Base-by-base conservation (phyloP, 345 rosid species). In the Rhodomyrtus tomentosa region DNA sequence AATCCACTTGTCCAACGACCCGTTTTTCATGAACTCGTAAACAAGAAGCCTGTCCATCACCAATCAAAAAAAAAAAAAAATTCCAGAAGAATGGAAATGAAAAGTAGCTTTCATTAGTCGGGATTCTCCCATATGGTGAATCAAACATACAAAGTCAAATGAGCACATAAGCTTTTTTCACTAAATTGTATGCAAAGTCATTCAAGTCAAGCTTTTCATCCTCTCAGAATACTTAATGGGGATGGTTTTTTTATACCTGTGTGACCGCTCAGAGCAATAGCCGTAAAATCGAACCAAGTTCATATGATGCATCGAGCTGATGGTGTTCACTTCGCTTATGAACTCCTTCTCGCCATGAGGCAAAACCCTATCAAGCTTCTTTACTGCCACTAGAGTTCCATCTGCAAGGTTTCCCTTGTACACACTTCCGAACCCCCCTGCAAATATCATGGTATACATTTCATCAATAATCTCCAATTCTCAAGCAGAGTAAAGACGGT, bases 261-360 rank as follows among this genome's bases (percentile, higher is more conserved):
- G 92, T 21, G 94, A 88, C 53, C 92, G 92, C 79, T 95, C 96
- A 2, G 96, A 91, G 91, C 97, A 95, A 86, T 91, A 95, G 22
- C 97, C 98, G 4, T 93, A 90, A 29, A 95, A 89, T 40, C 91
- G 96, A 83, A 94, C 97, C 55, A 95, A 91, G 88, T 91, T 94
- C 92, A 93, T 86, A 86, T 95, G 98, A 90, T 95, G 98, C 90
- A 93, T 93, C n/a, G 94, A 94, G 52, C 98, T 90, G 56, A 95
- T 93, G n/a, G 98, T 91, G 85, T 94, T 91, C 53, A 95, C 96
- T 92, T 95, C 98, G n/a, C 98, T 91, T 76, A 91, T 85, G 55
- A 95, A 95, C 81, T 91, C 95, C 87, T 85, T 91, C 84, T 94
- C 93, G 3, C 95, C 98, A 53, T 94, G 98, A 25, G 94, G 92